Base-by-base conservation (phyloP, 1,284 basidiomycete species). In the Cryptococcus hybrid region DNA sequence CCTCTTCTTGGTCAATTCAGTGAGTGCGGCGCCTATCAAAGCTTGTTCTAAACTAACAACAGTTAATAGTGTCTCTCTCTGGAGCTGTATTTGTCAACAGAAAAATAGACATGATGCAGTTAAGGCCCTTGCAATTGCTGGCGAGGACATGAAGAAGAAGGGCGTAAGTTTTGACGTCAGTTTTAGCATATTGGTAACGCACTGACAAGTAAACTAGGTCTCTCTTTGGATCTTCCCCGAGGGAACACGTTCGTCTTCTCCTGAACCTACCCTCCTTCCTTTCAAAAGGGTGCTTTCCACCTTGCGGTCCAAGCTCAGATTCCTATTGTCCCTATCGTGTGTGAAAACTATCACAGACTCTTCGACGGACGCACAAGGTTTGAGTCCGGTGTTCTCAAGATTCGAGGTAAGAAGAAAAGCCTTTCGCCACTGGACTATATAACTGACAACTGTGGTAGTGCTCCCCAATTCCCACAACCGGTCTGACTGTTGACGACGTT, bases 281-380 rank as follows among this genome's bases (percentile, higher is more conserved):
- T 89, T 99, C 81, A 99, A 99, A 99, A 97, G 79, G 96, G 96
- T 43, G 94, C 93, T 0, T 99, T 99, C 83, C 92, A 99, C 73
- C 84, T 98, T 40, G 95, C 96, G 11, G 83, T 98, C 12, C 88
- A 96, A 78, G 87, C 80, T 0, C 79, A 73, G 50, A 83, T 95
- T 47, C 92, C 93, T 5, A 87, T 99, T 65, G 84, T 92, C 13
- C 93, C 95, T 7, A 85, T 99, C 54, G 88, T 99, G 0, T 88
- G 88, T 64, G 93, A 99, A 79, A 98, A 98, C 78, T 97, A 97
- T 75, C 88, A 89, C 84, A 81, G 85, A 59, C 68, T 95, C 57
- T 96, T 79, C 60, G 73, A 95, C 77, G 86, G 85, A 60, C 83
- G 85, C 66, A 87, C 86, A 49, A 80, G 88, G 12, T 92, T 98